Evolutionary conservation across 305 asterid species (phyloP).

Genomic region (Fraxinus velutina): DNA sequence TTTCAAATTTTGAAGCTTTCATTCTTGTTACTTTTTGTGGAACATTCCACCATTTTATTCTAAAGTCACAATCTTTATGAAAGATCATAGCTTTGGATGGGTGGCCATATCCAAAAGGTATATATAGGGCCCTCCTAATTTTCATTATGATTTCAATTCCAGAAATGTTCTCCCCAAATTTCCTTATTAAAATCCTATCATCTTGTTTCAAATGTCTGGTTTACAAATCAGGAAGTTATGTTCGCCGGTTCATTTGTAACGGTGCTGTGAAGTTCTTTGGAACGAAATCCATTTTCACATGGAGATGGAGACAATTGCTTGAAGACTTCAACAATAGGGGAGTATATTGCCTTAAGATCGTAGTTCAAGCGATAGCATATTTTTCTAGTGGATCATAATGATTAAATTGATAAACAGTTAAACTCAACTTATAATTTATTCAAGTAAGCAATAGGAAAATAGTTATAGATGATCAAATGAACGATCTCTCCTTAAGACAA

Average conservation of each 20-base stretch:
- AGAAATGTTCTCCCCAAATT: background rate
- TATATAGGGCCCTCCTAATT: background rate
- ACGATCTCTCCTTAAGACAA: background rate
- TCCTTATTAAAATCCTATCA: background rate
- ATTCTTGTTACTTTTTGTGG: background rate
- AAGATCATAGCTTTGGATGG: background rate
- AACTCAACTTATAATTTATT: background rate
- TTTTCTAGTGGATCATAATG: background rate
- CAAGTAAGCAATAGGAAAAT: background rate
- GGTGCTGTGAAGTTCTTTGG: background rate
- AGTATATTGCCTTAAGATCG: background rate
- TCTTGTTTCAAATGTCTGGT: background rate
- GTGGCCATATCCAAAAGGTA: background rate
- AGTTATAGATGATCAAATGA: background rate
- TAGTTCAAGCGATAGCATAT: background rate
- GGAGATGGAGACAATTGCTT: background rate
- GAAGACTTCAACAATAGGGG: background rate
- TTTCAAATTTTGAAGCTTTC: background rate
- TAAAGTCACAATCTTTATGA: background rate
- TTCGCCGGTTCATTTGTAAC: background rate
- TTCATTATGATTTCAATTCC: background rate
- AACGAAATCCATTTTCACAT: background rate
- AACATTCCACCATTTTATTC: background rate
- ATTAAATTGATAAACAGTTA: background rate
- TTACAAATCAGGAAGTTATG: background rate